Conservation (phyloP, 2,329 filamentous ascomycete species). For the Dactylellina drechsleri region DNA sequence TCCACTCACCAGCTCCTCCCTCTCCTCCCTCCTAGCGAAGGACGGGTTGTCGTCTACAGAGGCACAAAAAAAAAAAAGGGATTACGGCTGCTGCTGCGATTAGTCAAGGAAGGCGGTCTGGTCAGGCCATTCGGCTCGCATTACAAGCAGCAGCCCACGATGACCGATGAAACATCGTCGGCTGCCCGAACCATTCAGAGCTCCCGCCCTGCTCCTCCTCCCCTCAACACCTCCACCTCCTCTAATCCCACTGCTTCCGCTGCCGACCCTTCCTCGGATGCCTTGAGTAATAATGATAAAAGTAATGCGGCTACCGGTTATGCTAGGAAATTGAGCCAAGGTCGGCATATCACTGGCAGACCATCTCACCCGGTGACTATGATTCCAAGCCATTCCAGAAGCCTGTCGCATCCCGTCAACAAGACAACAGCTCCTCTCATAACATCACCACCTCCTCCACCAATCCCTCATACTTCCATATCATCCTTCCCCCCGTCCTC, state of each 20-base stretch:
- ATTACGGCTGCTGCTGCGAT: slow-evolving; percentile 2
- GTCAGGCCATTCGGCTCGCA: slow-evolving; percentile 2
- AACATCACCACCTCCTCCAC: slow-evolving; percentile 1
- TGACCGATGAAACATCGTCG: slow-evolving; percentile 54
- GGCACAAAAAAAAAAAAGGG: neutral
- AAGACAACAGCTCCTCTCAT: slow-evolving; percentile 36
- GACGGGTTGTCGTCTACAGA: neutral
- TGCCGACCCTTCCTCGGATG: slow-evolving; percentile 1
- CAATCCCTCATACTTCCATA: slow-evolving; percentile 17
- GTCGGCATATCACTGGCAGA: slow-evolving; percentile 19
- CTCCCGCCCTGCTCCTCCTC: slow-evolving; percentile 31
- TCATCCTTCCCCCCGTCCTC: slow-evolving; percentile 24
- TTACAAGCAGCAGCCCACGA: slow-evolving; percentile 9
- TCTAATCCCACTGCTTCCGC: slow-evolving; percentile 2
- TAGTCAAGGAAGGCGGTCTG: slow-evolving; percentile 15
- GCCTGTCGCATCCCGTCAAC: slow-evolving; percentile 48
- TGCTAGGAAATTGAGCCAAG: slow-evolving; percentile 28
- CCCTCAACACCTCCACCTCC: slow-evolving; percentile 27
- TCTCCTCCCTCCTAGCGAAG: neutral
- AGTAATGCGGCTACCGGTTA: slow-evolving; percentile 5
- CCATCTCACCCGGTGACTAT: slow-evolving; percentile 34
- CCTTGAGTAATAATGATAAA: neutral
- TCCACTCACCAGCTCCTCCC: neutral
- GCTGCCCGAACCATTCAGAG: slow-evolving; percentile 49
- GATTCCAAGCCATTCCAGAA: slow-evolving; percentile 48